Base-by-base conservation (phyloP, 164 flowering plant genomes). In the Macadamia tetraphylla region DNA sequence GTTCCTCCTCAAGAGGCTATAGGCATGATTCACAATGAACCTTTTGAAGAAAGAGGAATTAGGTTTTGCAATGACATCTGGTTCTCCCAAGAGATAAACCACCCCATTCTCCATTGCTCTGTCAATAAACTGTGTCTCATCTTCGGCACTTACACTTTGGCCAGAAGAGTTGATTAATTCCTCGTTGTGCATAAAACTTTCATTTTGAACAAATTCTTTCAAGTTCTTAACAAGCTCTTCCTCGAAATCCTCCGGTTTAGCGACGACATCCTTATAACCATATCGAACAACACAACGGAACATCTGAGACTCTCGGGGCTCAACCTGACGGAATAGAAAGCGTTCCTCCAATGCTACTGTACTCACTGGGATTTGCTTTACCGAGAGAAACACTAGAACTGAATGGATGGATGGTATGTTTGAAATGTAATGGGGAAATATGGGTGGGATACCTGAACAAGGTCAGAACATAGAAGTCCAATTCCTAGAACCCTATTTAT, bases 391-490 rank as follows among this genome's bases (percentile, higher is more conserved):
- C 5, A 91, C 88, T 1, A 88, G 66, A 48, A 91, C 83, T 0
- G 90, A 86, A 67, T 91, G 94, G 49, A 87, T 65, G n/a, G 90
- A 78, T 14, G 88, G 91, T 2, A 91, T 60, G 67, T 81, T 86
- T 49, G 75, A 63, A n/a, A 86, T 61, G 60, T 78, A 86, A 66
- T 91, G 92, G 6, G 82, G 75, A 62, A 91, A 87, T 32, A 91
- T 86, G 0, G 88, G 94, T 56, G 97, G 91, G 64, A 88, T 80
- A 43, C 97, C 97, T 86, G 90, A 0, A 85, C 94, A 17, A 91
- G 91, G 64, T 91, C 92, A 0, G 92, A 84, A 70, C 85, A 91
- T 29, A 89, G 58, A 23, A 44, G 78, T 10, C 81, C 92, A 8
- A 91, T 72, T 31, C 94, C 94, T 0, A 90, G 94, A 0, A 86